Evolutionary conservation across 2,329 filamentous ascomycete genomes (phyloP).

Genomic region (Fusarium sp.): DNA sequence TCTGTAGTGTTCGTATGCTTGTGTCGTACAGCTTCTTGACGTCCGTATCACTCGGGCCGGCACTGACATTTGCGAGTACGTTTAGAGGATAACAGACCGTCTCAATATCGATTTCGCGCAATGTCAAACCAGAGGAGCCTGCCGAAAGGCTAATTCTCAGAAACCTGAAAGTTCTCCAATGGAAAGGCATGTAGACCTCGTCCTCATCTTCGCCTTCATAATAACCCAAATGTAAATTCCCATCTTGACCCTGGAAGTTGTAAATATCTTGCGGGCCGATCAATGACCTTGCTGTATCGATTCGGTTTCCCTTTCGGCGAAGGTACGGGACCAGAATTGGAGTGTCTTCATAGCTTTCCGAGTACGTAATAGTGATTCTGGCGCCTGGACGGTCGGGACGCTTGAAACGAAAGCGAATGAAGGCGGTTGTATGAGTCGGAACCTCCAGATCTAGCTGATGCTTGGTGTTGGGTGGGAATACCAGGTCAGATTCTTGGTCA

Average conservation of each 20-base stretch:
- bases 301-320: fast-evolving
- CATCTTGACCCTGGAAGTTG: not conserved
- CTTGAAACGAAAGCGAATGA: not conserved
- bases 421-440: not conserved
- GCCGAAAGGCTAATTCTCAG: not conserved
- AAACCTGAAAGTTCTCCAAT: not conserved
- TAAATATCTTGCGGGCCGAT: not conserved
- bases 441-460: not conserved
- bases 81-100: not conserved
- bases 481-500: fast-evolving
- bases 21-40: not conserved
- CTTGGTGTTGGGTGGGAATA: not conserved
- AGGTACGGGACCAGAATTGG: not conserved
- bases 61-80: not conserved
- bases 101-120: not conserved
- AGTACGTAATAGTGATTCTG: not conserved
- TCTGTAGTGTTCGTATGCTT: not conserved
- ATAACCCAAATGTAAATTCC: fast-evolving
- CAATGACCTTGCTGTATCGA: not conserved
- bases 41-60: not conserved
- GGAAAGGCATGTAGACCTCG: not conserved
- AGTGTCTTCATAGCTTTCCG: not conserved
- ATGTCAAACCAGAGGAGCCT: not conserved
- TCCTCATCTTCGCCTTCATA: not conserved
- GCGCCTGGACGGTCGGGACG: not conserved